Evolutionary conservation across 768 basidiomycete genomes (phyloP), one percentile per base, ranked within the genome.

Genomic region (Mycena epipterygia): DNA sequence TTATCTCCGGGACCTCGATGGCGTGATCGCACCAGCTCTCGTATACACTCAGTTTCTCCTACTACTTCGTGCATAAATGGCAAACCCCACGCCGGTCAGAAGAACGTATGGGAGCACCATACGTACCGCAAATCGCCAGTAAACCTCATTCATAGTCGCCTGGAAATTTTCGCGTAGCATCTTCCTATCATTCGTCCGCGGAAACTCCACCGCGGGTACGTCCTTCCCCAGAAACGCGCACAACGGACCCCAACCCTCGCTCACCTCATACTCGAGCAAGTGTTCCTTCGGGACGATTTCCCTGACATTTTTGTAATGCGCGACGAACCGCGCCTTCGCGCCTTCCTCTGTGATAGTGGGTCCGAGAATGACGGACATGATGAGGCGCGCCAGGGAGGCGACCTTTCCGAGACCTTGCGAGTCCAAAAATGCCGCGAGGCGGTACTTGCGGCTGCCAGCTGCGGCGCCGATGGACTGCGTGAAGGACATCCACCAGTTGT

Each of bases 261-360:
- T 27, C 14, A 64, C 63, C 17, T 44, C 39, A 25, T 53, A 55
- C 32, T 64, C 63, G 12, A 64, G 52, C 63, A 64, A 23, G 11
- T n/a, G 35, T 19, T 64, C 63, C 52, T 53, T 30, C 14, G 63
- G 63, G 6, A 64, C 63, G 0, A 64, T 16, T 8, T 14, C 29
- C 35, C 63, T 37, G 5, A 64, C 41, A 0, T 30, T 21, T 2
- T 55, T 19, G 41, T 55, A 64, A 37, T 64, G 25, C 46, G 4
- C 46, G 25, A 48, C 11, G 25, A 25, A 48, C 17, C 46, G 46
- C 25, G 23, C 25, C 23, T 23, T 48, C 11, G 46, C 23, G 3
- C 2, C 25, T 7, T 23, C 46, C 11, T 27, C 46, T 2, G 23
- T 23, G 7, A 16, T 12, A 8, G 3, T 25, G 46, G 46, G 46